Evolutionary conservation across 352 stramenopile species (phyloP).

Genomic region (Phytophthora litchii): DNA sequence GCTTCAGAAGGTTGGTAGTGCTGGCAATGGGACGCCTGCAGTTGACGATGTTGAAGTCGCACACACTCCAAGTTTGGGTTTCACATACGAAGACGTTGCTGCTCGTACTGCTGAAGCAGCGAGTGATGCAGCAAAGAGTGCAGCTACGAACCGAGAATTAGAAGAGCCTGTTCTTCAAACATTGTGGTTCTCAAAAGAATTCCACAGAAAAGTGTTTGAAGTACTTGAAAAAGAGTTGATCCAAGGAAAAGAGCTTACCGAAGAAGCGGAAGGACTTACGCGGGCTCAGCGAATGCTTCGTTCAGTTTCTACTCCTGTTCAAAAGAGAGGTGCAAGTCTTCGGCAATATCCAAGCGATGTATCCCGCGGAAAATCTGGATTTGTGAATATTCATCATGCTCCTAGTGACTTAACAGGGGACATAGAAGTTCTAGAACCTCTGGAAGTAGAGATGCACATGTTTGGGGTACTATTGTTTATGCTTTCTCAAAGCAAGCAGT

Average conservation of each 20-base stretch:
- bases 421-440: conserved; percentile 63
- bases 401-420: conserved; percentile 42
- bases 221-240: conserved; percentile 83
- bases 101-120: conserved; percentile 70
- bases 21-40: conserved; percentile 15
- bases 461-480: conserved; percentile 81
- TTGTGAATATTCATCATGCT: conserved; percentile 40
- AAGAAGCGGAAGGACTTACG: conserved; percentile 78
- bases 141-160: conserved; percentile 71
- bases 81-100: conserved; percentile 60
- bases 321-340: conserved; percentile 58
- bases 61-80: conserved; percentile 33
- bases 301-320: conserved; percentile 79
- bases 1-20: conserved; percentile 46
- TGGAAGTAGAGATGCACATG: conserved; percentile 81
- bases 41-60: conserved; percentile 12
- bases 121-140: conserved; percentile 80
- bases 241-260: conserved; percentile 67
- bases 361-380: conserved; percentile 42
- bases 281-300: conserved; percentile 83
- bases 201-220: conserved; percentile 89
- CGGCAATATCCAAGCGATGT: conserved; percentile 53
- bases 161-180: conserved; percentile 79
- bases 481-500: conserved; percentile 75
- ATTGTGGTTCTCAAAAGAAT: conserved; percentile 89